A percentile compares a stretch with the other conserved stretches of the same genome.
Evolutionary conservation across 345 rosid genomes (phyloP).

Genomic region (Melaleuca quinquenervia): DNA sequence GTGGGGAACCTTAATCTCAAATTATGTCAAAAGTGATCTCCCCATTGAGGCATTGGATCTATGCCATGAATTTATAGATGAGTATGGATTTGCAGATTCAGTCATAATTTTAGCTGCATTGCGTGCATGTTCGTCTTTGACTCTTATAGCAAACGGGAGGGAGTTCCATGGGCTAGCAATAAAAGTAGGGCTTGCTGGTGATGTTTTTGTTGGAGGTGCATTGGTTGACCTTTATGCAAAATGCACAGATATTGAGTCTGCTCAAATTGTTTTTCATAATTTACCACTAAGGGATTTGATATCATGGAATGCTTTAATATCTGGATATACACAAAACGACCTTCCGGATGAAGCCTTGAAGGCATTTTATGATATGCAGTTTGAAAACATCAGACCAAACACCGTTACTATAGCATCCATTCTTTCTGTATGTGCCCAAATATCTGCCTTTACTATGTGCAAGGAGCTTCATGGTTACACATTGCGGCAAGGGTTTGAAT

Average conservation of each 20-base stretch:
- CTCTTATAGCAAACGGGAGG: slow-evolving; percentile 15
- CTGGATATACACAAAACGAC: slow-evolving; percentile 29
- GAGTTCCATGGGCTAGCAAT: slow-evolving; percentile 27
- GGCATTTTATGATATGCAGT: slow-evolving; percentile 21
- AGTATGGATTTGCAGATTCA: slow-evolving; percentile 23
- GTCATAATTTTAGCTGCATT: slow-evolving; percentile 22
- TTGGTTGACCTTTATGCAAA: slow-evolving; percentile 38
- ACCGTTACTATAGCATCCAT: slow-evolving; percentile 25
- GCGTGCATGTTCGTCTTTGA: slow-evolving; percentile 30
- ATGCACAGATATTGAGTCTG: slow-evolving; percentile 19
- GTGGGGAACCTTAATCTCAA: slow-evolving; percentile 33
- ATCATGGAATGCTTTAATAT: slow-evolving; percentile 33
- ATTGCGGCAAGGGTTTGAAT: slow-evolving; percentile 16
- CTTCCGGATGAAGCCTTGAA: slow-evolving; percentile 17
- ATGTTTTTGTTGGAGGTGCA: slow-evolving; percentile 28
- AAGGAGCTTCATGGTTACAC: slow-evolving; percentile 34
- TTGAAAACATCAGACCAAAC: slow-evolving; percentile 21
- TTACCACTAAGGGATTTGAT: slow-evolving; percentile 23
- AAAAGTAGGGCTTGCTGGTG: slow-evolving; percentile 13
- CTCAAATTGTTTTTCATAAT: slow-evolving; percentile 15
- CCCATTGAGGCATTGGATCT: slow-evolving; percentile 19
- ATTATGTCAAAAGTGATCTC: slow-evolving; percentile 13
- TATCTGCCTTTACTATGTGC: slow-evolving; percentile 17
- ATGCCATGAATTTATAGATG: slow-evolving; percentile 13
- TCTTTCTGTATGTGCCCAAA: slow-evolving; percentile 25